Evolutionary conservation across 495 filamentous ascomycete genomes (phyloP), one percentile per base, ranked within the genome.

Genomic region (Annulohypoxylon nitens): DNA sequence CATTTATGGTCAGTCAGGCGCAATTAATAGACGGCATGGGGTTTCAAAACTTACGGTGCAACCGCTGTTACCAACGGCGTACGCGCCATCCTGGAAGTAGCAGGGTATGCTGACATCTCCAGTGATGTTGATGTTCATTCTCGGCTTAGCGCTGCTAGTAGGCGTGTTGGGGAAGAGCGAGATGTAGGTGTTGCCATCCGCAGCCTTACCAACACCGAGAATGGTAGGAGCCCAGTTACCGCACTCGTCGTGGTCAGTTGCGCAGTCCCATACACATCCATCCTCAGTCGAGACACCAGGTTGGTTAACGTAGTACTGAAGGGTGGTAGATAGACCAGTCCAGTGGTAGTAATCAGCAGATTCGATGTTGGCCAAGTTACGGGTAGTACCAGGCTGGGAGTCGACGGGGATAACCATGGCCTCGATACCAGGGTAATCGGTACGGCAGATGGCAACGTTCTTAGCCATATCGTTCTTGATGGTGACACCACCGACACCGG

Each of bases 281-380:
- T 94, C 81, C 73, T 91, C 78, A 47, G 89, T 81, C 14, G 84
- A 78, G 14, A 90, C 83, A 71, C 93, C 93, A 67, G 86, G 84
- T 71, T 90, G 90, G 88, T 98, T 98, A 84, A 98, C 87, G 78
- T 99, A 99, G 88, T 98, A 99, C 83, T 99, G 97, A 53, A 95
- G 94, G 36, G 92, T 95, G 59, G 96, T 98, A 18, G 77, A 23
- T 81, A 86, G 86, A 73, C 88, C 89, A 76, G 93, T 66, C 91
- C 93, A 97, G 53, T 83, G 78, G 87, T 93, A 99, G 87, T 93
- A 95, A 48, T 79, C 83, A 41, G 75, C 75, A 25, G 89, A 88
- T 61, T 91, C 81, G 33, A 96, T 93, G 85, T 91, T 92, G 71
- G 93, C 93, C 74, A 99, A 80, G 34, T 85, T 79, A 67, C 86